These are phyloP conservation scores for Rhododendron simsii DNA, from an alignment of 148 eudicot genomes.

Conservation along the genomic window DNA sequence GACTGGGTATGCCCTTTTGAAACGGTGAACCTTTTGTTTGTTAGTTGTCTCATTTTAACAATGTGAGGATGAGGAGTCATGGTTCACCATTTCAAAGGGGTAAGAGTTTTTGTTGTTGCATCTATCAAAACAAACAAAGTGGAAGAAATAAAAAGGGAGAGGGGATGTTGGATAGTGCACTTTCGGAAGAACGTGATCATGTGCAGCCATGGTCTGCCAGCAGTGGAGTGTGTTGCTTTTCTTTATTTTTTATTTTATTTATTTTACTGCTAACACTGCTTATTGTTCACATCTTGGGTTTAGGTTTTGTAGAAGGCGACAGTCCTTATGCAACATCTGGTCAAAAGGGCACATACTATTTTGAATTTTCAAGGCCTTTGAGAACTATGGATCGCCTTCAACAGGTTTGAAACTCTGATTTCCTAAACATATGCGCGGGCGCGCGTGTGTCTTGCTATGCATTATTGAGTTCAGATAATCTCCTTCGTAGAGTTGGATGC, in stretches of 20 bases:
- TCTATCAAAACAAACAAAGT: neutral
- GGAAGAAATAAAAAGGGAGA: neutral
- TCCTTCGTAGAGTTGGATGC: conserved; percentile 1
- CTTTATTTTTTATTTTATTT: neutral
- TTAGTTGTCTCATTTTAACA: neutral
- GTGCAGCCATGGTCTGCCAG: neutral
- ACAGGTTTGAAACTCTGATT: conserved; percentile 42
- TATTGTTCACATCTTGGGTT: neutral
- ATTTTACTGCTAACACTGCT: neutral
- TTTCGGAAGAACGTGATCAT: neutral
- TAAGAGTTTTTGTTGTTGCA: neutral
- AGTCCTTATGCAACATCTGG: conserved; percentile 72
- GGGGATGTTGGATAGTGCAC: neutral
- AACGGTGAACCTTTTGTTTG: neutral
- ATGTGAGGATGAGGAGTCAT: neutral
- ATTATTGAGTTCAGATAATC: neutral
- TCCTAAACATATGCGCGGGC: too few relatives aligned
- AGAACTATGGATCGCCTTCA: conserved; percentile 91
- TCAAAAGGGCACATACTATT: conserved; percentile 72
- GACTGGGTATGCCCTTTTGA: neutral
- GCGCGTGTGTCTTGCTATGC: neutral
- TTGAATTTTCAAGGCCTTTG: conserved; percentile 83
- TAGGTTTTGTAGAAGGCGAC: conserved; percentile 73
- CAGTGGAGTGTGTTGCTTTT: neutral
- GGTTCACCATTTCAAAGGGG: neutral